Base-by-base conservation (phyloP, 768 basidiomycete species). In the Hydnomerulius pinastri region DNA sequence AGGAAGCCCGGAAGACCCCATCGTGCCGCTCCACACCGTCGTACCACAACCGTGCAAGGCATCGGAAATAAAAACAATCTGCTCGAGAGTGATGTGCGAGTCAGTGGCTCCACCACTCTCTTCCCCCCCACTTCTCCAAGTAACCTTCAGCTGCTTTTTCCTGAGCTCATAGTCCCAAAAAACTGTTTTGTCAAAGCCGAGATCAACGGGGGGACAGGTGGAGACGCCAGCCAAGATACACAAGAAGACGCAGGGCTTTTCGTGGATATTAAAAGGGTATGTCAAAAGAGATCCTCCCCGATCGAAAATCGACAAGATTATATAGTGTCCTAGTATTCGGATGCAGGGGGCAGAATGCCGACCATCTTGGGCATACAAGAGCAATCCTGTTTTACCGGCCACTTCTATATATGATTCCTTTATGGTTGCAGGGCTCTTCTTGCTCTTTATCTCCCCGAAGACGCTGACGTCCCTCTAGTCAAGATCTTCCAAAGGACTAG, bases 21-120 rank as follows among this genome's bases (percentile, higher is more conserved):
- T 32, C 30, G 20, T 48, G 36, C 37, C 38, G n/a, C 18, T 27
- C 38, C 37, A 40, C 3, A 55, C 46, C 1, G 33, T 52, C 23
- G 30, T 55, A 1, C 46, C 50, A 20, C 30, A 21, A 5, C 54
- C 20, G 15, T 51, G 50, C 7, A 55, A 29, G 2, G 17, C 4
- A 10, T 47, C 39, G 6, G 45, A 42, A 6, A 51, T 17, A 9
- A 54, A 51, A n/a, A 33, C 17, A n/a, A 33, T 12, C 32, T 33
- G 4, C 32, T 12, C 4, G 15, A 17, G 11, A 13, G 11, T 15
- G 32, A 33, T 13, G 9, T 33, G 13, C 15, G 4, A 33, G 32
- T 15, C 32, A 13, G 9, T 13, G 32, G 17, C 32, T 33, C 12
- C 32, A 7, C n/a, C n/a, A n/a, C n/a, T n/a, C n/a, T n/a, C n/a